phyloP scores from a whole-genome alignment of 139 green algal genomes.

The Chlamydomonas eustigma region DNA sequence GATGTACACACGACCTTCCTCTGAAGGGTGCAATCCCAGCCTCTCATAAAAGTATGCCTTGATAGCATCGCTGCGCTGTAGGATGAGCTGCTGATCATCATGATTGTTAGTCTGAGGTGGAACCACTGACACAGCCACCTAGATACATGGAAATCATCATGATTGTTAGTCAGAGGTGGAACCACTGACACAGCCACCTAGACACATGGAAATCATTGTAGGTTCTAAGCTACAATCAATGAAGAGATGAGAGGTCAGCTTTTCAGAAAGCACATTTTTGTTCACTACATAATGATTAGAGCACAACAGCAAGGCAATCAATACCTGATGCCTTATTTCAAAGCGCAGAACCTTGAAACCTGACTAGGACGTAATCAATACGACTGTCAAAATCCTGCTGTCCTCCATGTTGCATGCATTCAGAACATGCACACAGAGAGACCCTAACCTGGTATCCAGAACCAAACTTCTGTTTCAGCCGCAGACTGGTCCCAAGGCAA shows the following conservation, averaged over 20 bases:
- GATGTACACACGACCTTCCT: conserved; percentile 62
- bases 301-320: too few relatives aligned
- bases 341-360: too few relatives aligned
- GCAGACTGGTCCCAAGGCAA: conserved; percentile 73
- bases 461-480: conserved; percentile 91
- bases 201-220: too few relatives aligned
- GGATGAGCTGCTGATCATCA: not conserved
- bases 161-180: too few relatives aligned
- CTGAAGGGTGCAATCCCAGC: conserved; percentile 44
- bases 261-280: too few relatives aligned
- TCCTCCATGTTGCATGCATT: too few relatives aligned
- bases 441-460: conserved; percentile 63
- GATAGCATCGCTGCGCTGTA: not conserved
- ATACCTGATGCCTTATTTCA: too few relatives aligned
- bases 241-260: not conserved
- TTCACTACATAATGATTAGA: too few relatives aligned
- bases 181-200: not conserved
- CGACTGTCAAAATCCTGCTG: too few relatives aligned
- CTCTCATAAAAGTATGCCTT: conserved; percentile 22
- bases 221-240: not conserved
- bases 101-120: not conserved
- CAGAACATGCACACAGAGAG: too few relatives aligned
- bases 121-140: conserved; percentile 25
- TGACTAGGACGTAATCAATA: too few relatives aligned
- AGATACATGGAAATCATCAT: too few relatives aligned